Evolutionary conservation across 371 early-diverging fungal genomes (phyloP).

Genomic region (Apophysomyces ossiformis): DNA sequence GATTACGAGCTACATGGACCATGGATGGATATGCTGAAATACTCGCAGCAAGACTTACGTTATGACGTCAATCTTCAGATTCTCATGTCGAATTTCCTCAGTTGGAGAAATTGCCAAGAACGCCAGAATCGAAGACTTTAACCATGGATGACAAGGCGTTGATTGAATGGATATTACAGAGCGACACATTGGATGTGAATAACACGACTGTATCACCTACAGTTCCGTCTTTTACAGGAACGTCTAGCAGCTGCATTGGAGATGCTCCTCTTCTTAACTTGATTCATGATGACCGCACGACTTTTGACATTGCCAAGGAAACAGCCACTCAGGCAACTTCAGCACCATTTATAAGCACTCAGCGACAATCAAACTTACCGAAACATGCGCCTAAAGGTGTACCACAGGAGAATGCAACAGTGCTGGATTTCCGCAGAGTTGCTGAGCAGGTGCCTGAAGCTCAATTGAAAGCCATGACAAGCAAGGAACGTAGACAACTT

Average conservation of each 20-base stretch:
- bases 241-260: not conserved
- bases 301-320: not conserved
- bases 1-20: too few relatives aligned
- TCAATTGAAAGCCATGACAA: constrained; percentile 64
- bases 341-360: not conserved
- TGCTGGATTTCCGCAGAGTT: not conserved
- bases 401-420: not conserved
- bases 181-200: not conserved
- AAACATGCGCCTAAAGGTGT: constrained; percentile 1
- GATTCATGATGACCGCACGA: not conserved
- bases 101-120: too few relatives aligned
- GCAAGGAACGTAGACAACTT: constrained; percentile 88
- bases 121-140: not conserved
- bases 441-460: constrained; percentile 32
- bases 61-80: too few relatives aligned
- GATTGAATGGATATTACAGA: constrained; percentile 5
- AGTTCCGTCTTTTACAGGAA: not conserved
- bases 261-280: not conserved
- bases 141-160: constrained; percentile 2
- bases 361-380: not conserved
- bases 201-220: not conserved
- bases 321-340: not conserved
- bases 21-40: too few relatives aligned
- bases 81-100: too few relatives aligned
- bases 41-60: too few relatives aligned